Evolutionary conservation across 2,329 filamentous ascomycete genomes (phyloP), one percentile per base, ranked within the genome.

Genomic region (Drechslerella coelobrocha): DNA sequence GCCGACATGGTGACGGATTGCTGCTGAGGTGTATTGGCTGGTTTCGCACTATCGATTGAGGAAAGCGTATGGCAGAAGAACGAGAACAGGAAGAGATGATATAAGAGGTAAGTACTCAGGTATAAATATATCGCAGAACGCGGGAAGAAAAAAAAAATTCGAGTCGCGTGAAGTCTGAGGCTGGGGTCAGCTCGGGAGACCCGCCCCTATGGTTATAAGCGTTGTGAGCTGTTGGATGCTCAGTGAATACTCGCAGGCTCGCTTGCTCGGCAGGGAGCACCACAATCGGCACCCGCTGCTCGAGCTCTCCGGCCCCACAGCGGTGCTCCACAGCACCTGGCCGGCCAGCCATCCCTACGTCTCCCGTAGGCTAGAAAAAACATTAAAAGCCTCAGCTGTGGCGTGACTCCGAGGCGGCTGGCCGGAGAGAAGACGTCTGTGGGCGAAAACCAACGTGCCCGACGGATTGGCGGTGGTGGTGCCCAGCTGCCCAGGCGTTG

Each of bases 191-290:
- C n/a, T n/a, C n/a, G n/a, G n/a, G n/a, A n/a, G n/a, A n/a, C n/a
- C n/a, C n/a, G n/a, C n/a, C n/a, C n/a, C n/a, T n/a, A n/a, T n/a
- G n/a, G n/a, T n/a, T n/a, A n/a, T n/a, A n/a, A 31, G 29, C 29
- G 29, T 31, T 31, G 29, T 12, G 29, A 45, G 17, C 41, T 45
- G 41, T 21, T 41, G 37, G 4, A 41, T 9, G 12, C 21, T 19
- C 45, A 27, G 5, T 50, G 45, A 6, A 27, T 31, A 19, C 10
- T 8, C 7, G 41, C 47, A 27, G 21, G 39, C 39, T 29, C n/a
- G n/a, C n/a, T n/a, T n/a, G 31, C 31, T 52, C 56, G 56, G 56
- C 56, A 52, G 29, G 56, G 45, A 50, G 56, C 50, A 50, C 56
- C 56, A 29, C 56, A 52, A 50, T 19, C 53, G 37, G 37, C 41